Conservation (phyloP, 2,329 filamentous ascomycete species). For the Penicillium sp. region DNA sequence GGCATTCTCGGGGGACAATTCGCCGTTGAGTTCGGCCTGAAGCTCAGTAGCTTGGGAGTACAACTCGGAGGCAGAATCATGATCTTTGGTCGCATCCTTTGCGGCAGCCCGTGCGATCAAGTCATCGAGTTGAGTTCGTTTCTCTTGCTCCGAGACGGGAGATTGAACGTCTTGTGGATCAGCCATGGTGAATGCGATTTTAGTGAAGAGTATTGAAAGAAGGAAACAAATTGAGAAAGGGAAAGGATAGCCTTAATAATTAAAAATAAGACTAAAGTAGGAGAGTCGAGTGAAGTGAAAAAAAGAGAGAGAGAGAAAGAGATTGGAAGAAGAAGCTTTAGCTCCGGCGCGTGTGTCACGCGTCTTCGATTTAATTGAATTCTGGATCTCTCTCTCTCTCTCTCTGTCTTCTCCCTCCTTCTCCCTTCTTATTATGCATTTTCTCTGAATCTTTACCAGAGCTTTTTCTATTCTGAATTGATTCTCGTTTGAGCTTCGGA, state of each 20-base stretch:
- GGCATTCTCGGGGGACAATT: slow-evolving; percentile 85
- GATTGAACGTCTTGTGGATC: slow-evolving; percentile 21
- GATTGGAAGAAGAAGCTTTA: not conserved
- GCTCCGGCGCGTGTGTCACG: slow-evolving; percentile 9
- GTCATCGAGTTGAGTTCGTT: slow-evolving; percentile 69
- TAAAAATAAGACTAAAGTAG: slow-evolving; percentile 1
- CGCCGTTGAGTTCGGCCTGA: slow-evolving; percentile 87
- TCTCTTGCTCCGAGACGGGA: slow-evolving; percentile 29
- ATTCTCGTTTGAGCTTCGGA: not conserved
- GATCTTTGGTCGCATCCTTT: slow-evolving; percentile 87
- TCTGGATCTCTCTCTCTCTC: slow-evolving; percentile 1
- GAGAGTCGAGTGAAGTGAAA: not conserved
- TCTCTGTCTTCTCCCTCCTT: not conserved
- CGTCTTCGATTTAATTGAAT: slow-evolving; percentile 10
- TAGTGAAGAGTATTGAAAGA: not conserved
- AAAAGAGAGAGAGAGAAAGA: not conserved
- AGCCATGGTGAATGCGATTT: slow-evolving; percentile 23
- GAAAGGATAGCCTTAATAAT: not conserved
- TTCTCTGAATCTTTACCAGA: not conserved
- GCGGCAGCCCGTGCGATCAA: slow-evolving; percentile 77
- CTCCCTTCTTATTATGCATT: not conserved
- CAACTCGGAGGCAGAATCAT: slow-evolving; percentile 78
- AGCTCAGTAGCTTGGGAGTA: slow-evolving; percentile 87
- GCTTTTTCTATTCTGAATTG: not conserved
- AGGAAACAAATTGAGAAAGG: not conserved